Percentiles rank a stretch among this genome's conserved stretches.
These are phyloP conservation scores for thale cress (Arabidopsis thaliana) DNA, from an alignment of 345 rosid species.

Conservation along the genomic window DNA sequence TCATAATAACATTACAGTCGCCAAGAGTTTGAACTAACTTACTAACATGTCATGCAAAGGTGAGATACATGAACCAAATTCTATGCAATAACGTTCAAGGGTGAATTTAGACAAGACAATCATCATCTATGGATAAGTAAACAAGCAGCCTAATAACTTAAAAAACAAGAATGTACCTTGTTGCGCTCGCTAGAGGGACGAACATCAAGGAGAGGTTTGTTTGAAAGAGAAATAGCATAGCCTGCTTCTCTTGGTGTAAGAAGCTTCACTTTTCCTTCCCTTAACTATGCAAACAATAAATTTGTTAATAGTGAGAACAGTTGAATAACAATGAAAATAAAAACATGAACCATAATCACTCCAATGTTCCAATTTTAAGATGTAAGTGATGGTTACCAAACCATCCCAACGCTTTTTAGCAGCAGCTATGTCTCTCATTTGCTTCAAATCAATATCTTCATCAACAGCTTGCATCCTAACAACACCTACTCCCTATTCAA, in stretches of 20 bases:
- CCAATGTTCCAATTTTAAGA: neutral
- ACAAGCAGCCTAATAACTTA: neutral
- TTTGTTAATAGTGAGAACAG: neutral
- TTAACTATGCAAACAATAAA: conserved; percentile 53
- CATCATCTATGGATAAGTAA: conserved; percentile 6
- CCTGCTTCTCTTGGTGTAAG: conserved; percentile 90
- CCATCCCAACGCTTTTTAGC: conserved; percentile 96
- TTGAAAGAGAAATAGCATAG: conserved; percentile 84
- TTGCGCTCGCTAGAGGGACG: conserved; percentile 74
- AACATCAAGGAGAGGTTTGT: conserved; percentile 81
- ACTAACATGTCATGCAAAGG: neutral
- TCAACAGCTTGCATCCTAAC: conserved; percentile 64
- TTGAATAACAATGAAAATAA: neutral
- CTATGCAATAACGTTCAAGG: neutral
- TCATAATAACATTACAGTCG: neutral
- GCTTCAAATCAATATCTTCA: conserved; percentile 82
- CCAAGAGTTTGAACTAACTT: conserved; percentile 10
- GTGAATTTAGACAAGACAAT: conserved; percentile 10
- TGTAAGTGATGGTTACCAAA: conserved; percentile 53
- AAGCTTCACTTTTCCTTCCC: conserved; percentile 84
- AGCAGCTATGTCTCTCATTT: conserved; percentile 90
- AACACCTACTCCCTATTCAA: conserved; percentile 49
- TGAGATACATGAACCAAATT: neutral
- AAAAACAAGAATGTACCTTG: conserved; percentile 55
- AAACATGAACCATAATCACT: neutral